These are phyloP conservation scores for Penstemon davidsonii DNA, from an alignment of 257 asterid species.

Conservation along the genomic window DNA sequence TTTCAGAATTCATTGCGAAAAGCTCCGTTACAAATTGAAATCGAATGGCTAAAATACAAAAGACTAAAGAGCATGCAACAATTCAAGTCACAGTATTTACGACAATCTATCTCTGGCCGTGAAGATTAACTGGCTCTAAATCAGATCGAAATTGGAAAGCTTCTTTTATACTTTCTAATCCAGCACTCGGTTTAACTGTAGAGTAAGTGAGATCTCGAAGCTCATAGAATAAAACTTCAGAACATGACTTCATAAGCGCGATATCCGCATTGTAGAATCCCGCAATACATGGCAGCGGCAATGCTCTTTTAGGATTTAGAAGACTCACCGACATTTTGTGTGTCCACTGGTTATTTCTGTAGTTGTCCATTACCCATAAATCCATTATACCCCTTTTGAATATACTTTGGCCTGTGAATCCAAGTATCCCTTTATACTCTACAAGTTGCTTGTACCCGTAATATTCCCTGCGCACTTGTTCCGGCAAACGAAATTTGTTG, in stretches of 20 bases:
- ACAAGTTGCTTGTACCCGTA: not conserved
- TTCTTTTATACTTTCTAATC: not conserved
- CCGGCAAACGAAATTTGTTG: not conserved
- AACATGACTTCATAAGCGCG: not conserved
- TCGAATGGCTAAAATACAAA: no score
- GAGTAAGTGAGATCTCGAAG: not conserved
- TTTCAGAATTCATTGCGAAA: no score
- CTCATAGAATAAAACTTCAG: not conserved
- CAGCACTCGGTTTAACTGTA: not conserved
- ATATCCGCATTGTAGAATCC: constrained; percentile 16
- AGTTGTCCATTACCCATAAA: not conserved
- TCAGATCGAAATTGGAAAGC: constrained; percentile 26
- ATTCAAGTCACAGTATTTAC: no score
- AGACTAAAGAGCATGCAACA: no score
- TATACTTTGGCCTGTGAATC: not conserved
- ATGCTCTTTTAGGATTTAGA: not conserved
- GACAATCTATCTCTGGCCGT: no score
- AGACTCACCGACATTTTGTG: not conserved
- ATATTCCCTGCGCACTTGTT: not conserved
- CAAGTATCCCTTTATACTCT: constrained; percentile 10
- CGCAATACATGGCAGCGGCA: not conserved
- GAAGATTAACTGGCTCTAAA: constrained; percentile 8
- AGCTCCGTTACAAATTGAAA: no score
- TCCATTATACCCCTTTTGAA: not conserved
- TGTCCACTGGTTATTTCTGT: not conserved